Evolutionary conservation across 345 rosid species (phyloP).

Genomic region (Hevea brasiliensis): DNA sequence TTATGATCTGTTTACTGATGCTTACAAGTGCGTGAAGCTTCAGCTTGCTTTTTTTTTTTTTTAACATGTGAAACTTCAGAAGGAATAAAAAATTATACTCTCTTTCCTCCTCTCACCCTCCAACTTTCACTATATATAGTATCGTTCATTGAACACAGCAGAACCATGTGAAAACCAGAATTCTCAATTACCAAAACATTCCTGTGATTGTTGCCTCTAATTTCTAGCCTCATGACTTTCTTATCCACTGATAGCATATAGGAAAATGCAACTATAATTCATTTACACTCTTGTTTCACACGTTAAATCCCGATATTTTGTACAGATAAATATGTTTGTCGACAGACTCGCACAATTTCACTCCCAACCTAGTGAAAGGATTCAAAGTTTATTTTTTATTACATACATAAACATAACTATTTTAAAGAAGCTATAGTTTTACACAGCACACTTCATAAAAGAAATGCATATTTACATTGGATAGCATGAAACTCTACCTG

Average conservation of each 20-base stretch:
- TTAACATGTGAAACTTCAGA: neutral
- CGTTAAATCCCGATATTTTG: too few relatives aligned
- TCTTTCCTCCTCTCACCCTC: neutral
- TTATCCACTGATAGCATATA: neutral
- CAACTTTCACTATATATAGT: too few relatives aligned
- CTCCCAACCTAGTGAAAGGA: too few relatives aligned
- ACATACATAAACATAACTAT: too few relatives aligned
- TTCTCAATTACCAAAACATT: neutral
- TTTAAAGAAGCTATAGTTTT: neutral
- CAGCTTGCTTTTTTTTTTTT: too few relatives aligned
- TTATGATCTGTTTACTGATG: too few relatives aligned
- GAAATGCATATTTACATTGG: neutral
- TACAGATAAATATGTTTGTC: neutral
- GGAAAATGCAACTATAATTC: neutral
- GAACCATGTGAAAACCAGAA: neutral
- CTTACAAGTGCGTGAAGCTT: too few relatives aligned
- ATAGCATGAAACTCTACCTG: neutral
- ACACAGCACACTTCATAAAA: neutral
- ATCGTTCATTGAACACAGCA: neutral
- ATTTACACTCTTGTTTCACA: neutral
- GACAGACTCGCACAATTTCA: too few relatives aligned
- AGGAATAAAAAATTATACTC: neutral
- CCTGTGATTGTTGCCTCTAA: neutral
- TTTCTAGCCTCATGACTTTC: neutral
- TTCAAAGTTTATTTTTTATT: too few relatives aligned